phyloP scores from a whole-genome alignment of 371 early-diverging fungal species.

The Apophysomyces ossiformis region DNA sequence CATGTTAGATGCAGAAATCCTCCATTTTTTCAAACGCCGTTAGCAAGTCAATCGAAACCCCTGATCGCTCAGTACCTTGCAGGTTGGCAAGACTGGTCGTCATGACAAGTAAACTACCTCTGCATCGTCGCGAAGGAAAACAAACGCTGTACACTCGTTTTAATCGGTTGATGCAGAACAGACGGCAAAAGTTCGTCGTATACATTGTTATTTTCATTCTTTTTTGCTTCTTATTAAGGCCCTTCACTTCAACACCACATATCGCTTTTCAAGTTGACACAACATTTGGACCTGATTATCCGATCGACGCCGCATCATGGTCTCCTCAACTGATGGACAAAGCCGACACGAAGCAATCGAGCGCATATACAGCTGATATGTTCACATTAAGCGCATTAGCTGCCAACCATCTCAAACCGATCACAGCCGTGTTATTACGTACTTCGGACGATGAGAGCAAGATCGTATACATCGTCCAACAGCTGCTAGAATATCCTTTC shows the following conservation, averaged over 20 bases:
- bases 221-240: not conserved
- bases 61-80: not conserved
- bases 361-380: slow-evolving; percentile 42
- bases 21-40: too few species aligned
- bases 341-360: slow-evolving; percentile 16
- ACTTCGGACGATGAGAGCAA: slow-evolving; percentile 49
- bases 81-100: slow-evolving; percentile 4
- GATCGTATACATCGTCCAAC: slow-evolving; percentile 47
- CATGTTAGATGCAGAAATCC: too few species aligned
- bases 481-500: slow-evolving; percentile 58
- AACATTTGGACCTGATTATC: not conserved
- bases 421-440: slow-evolving; percentile 61
- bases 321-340: not conserved
- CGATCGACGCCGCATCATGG: slow-evolving; percentile 1
- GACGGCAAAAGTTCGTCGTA: slow-evolving; percentile 1
- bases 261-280: not conserved
- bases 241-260: slow-evolving; percentile 1
- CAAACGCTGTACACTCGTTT: not conserved
- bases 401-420: slow-evolving; percentile 48
- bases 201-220: not conserved
- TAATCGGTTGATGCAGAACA: not conserved
- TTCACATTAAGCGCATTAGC: slow-evolving; percentile 39
- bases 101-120: slow-evolving; percentile 8
- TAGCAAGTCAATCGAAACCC: not conserved
- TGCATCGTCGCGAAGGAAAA: slow-evolving; percentile 7